These are phyloP conservation scores for Moricandia arvensis DNA, from an alignment of 345 rosid genomes.

Conservation along the genomic window DNA sequence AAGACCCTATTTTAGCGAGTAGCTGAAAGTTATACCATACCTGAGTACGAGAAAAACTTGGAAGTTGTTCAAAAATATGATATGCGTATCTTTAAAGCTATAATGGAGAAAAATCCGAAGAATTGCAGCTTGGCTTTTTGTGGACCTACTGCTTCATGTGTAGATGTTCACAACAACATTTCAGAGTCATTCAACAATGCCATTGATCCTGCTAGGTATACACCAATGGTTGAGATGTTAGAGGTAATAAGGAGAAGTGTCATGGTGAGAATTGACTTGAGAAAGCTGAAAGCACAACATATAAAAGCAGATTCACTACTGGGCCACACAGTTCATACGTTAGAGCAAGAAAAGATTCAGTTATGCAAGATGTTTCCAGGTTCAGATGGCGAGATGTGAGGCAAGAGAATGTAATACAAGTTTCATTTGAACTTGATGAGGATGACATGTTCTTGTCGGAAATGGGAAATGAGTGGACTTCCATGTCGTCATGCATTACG, in stretches of 20 bases:
- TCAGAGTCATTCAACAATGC: not conserved
- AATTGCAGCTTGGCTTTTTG: not conserved
- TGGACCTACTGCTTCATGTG: not conserved
- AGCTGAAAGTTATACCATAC: not conserved
- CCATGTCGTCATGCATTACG: not conserved
- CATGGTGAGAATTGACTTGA: not conserved
- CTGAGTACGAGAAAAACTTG: not conserved
- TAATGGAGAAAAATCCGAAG: too few relatives aligned
- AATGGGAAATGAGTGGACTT: not conserved
- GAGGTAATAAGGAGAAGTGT: not conserved
- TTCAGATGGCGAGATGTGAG: not conserved
- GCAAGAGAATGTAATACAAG: not conserved
- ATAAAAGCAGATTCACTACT: too few relatives aligned
- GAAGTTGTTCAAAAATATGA: not conserved
- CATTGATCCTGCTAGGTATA: not conserved
- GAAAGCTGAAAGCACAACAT: not conserved
- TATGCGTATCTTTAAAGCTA: not conserved
- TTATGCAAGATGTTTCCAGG: not conserved
- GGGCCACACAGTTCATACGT: too few relatives aligned
- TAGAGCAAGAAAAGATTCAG: not conserved
- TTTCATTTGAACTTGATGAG: not conserved
- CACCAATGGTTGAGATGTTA: slow-evolving; percentile 1
- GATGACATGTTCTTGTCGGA: not conserved
- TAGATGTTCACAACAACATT: not conserved
- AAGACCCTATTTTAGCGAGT: not conserved